Base-by-base conservation (phyloP, 2,329 filamentous ascomycete species). In the Simplicillium sp. region DNA sequence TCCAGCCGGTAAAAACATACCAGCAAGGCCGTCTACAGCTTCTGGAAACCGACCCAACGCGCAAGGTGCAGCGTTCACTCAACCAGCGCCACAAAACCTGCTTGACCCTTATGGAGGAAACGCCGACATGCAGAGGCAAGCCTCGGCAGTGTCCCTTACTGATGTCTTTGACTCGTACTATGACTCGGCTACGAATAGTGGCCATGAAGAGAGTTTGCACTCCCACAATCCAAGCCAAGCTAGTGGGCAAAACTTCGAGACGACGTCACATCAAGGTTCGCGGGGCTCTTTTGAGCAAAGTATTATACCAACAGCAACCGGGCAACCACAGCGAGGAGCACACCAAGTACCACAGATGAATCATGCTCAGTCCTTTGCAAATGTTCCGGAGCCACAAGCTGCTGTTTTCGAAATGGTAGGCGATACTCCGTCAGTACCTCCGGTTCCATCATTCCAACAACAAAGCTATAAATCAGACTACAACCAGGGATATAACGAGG, bases 361-460 rank as follows among this genome's bases (percentile, higher is more conserved):
- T 44, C 71, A 73, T 44, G 76, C 78, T 13, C 80, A 80, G 48
- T 85, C 81, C 11, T 81, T 85, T 53, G 80, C 81, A 25, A 75
- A 84, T 53, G 61, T 84, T 43, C 69, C 75, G 29, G 71, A 78
- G 48, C 71, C 74, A 3, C 77, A 84, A 50, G 69, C 77, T 3
- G 84, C 83, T 8, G 71, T 84, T 1, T 87, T 87, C 49, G 85
- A 87, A 52, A 82, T 89, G 72, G 79, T 76, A 2, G 71, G 66
- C 18, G 80, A 85, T 49, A 67, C 70, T 15, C 77, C 76, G 16
- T 64, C 68, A 3, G 60, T 80, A 25, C 78, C 80, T 11, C 66
- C 62, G 33, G 62, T 70, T 53, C 71, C 61, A 41, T 44, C 50
- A 13, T 46, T 55, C 39, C 40, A 54, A 44, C 44, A 54, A 17